These are phyloP conservation scores for Basipetospora chlamydospora DNA, from an alignment of 2,329 filamentous ascomycete species.

Conservation along the genomic window DNA sequence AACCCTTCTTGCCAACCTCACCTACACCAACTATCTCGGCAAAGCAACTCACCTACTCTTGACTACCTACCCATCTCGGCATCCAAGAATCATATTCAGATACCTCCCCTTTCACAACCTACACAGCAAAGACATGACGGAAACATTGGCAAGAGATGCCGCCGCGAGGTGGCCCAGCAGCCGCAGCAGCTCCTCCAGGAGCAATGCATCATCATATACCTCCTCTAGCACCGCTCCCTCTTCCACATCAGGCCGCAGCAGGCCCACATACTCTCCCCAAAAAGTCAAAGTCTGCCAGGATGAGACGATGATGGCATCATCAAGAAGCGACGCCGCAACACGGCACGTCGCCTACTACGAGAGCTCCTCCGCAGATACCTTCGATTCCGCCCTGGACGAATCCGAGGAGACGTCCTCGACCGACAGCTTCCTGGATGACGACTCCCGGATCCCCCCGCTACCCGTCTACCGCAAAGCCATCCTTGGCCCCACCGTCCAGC, in stretches of 20 bases:
- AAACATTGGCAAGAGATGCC: too few species aligned
- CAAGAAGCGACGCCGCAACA: constrained; percentile 16
- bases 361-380: constrained; percentile 60
- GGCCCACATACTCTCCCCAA: too few species aligned
- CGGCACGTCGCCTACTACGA: constrained; percentile 28
- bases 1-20: too few species aligned
- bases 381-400: constrained; percentile 56
- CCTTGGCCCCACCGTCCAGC: constrained; percentile 2
- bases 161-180: too few species aligned
- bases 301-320: not conserved
- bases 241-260: constrained; percentile 26
- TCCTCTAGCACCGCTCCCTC: constrained; percentile 33
- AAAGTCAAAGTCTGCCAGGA: too few species aligned
- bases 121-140: too few species aligned
- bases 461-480: constrained; percentile 30
- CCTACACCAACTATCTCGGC: too few species aligned
- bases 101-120: too few species aligned
- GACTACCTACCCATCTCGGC: too few species aligned
- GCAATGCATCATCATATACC: constrained; percentile 16
- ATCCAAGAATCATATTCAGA: too few species aligned
- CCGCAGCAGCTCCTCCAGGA: too few species aligned
- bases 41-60: too few species aligned
- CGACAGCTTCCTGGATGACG: constrained; percentile 15
- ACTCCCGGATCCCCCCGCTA: constrained; percentile 31
- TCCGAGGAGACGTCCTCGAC: constrained; percentile 28